These are phyloP conservation scores for Hypomontagnella monticulosa DNA, from an alignment of 495 filamentous ascomycete species.

Conservation along the genomic window DNA sequence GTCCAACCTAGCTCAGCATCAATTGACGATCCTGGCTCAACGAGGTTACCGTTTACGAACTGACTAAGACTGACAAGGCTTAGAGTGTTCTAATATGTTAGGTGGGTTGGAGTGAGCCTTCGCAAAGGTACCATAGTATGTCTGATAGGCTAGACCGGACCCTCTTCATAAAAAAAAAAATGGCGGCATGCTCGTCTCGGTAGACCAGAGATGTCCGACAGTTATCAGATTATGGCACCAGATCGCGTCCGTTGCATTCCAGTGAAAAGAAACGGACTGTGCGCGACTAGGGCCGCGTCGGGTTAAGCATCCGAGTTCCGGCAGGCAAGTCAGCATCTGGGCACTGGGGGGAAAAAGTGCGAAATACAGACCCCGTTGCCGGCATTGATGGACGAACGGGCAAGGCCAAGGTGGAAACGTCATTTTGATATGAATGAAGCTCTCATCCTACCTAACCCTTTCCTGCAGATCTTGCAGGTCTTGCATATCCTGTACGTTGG, in stretches of 20 bases:
- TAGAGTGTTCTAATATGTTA: slow-evolving; percentile 5
- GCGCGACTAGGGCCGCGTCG: slow-evolving; percentile 30
- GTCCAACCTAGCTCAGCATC: slow-evolving; percentile 4
- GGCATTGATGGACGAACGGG: not conserved
- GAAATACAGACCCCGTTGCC: not conserved
- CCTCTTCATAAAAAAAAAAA: slow-evolving; percentile 21
- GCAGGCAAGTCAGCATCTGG: slow-evolving; percentile 11
- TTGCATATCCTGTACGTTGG: not conserved
- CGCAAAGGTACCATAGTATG: not conserved
- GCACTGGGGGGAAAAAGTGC: slow-evolving; percentile 11
- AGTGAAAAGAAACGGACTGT: slow-evolving; percentile 25
- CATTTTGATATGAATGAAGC: too few species aligned
- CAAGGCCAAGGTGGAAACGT: too few species aligned
- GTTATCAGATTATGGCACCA: slow-evolving; percentile 36
- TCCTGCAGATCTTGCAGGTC: too few species aligned
- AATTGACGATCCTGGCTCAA: slow-evolving; percentile 34
- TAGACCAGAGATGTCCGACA: slow-evolving; percentile 8
- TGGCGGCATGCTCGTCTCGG: slow-evolving; percentile 19
- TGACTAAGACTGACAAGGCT: slow-evolving; percentile 42
- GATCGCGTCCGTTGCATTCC: slow-evolving; percentile 33
- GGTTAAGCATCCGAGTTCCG: slow-evolving; percentile 37
- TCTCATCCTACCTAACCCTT: too few species aligned
- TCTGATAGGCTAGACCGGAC: slow-evolving; percentile 13
- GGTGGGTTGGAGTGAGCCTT: not conserved
- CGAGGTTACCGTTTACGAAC: slow-evolving; percentile 16